Evolutionary conservation across 1,139 yeast species (phyloP), one percentile per base, ranked within the genome.

Genomic region (Zhuliangozyma parablackwelliae): DNA sequence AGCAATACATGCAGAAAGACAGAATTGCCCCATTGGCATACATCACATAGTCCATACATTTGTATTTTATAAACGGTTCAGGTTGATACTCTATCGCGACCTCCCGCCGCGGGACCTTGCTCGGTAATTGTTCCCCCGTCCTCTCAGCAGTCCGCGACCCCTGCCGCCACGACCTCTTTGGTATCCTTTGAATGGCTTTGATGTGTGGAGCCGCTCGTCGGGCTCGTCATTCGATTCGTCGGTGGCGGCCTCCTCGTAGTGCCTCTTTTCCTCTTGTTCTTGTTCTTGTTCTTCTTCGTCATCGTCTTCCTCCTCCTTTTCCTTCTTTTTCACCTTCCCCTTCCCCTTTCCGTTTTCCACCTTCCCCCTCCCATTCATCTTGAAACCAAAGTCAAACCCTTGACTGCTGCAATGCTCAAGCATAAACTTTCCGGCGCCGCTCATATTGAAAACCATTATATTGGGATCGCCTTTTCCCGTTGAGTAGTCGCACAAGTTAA

Each of bases 401-500:
- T 57, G 64, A 40, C 66, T 58, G 34, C 46, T 51, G 41, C 65
- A 54, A 36, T 57, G 51, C 27, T 59, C 63, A 13, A 64, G 48
- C 32, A 52, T 50, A 44, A 58, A 56, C 39, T 58, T 54, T 1
- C 66, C 66, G 3, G 23, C 9, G 10, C 43, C 38, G 23, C 51
- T 54, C 31, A 59, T 49, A 32, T 51, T 49, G 41, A 64, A 60
- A 6, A 59, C 49, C 54, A 64, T 57, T 2, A 57, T 40, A 40
- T 64, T 64, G 31, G 49, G 50, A n/a, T 50, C 53, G 10, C 39
- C 37, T 11, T 41, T 42, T 11, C 53, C 10, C 5, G 26, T 48
- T 21, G 50, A 38, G 36, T 57, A 57, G 53, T 83, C 92, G 50
- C 89, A 78, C 35, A 84, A 59, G 50, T 83, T 83, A 53, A 81